Conservation (phyloP, 1,284 basidiomycete genomes). For the Moesziomyces sp. region DNA sequence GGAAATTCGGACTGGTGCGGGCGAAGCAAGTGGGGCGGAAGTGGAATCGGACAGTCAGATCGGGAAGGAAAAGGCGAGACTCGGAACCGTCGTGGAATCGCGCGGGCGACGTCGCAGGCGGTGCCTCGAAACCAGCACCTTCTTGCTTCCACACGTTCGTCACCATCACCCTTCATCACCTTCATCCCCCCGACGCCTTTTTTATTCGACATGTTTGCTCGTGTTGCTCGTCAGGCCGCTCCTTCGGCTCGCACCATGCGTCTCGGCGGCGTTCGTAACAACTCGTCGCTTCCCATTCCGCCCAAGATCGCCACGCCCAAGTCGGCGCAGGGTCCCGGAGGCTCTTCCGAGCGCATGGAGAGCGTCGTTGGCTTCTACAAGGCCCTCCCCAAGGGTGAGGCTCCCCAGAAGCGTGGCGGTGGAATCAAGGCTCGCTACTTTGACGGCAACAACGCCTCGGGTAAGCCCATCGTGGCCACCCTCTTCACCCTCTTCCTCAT, state of each 20-base stretch:
- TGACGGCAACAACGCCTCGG: slow-evolving; percentile 84
- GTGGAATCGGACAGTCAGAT: slow-evolving; percentile 8
- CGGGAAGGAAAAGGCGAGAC: slow-evolving; percentile 5
- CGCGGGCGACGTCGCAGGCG: slow-evolving; percentile 5
- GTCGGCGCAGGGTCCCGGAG: slow-evolving; percentile 82
- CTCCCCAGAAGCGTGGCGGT: slow-evolving; percentile 75
- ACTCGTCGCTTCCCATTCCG: slow-evolving; percentile 75
- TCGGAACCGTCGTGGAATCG: slow-evolving; percentile 23
- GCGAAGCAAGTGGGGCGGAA: too few relatives aligned
- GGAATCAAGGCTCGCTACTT: slow-evolving; percentile 81
- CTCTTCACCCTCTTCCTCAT: slow-evolving; percentile 82
- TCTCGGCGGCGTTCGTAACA: slow-evolving; percentile 37
- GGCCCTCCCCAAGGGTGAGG: slow-evolving; percentile 79
- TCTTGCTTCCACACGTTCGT: neutral
- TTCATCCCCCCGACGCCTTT: neutral
- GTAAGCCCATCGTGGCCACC: slow-evolving; percentile 77
- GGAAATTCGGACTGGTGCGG: too few relatives aligned
- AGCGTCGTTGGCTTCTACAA: slow-evolving; percentile 94
- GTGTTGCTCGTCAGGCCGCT: slow-evolving; percentile 12
- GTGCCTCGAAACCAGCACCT: neutral
- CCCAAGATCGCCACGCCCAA: slow-evolving; percentile 93
- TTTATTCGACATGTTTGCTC: slow-evolving; percentile 35
- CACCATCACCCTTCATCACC: neutral
- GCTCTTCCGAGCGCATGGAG: slow-evolving; percentile 80
- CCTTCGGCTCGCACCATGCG: slow-evolving; percentile 10